Conservation (phyloP, 495 filamentous ascomycete genomes). For the Oidiodendron maius region DNA sequence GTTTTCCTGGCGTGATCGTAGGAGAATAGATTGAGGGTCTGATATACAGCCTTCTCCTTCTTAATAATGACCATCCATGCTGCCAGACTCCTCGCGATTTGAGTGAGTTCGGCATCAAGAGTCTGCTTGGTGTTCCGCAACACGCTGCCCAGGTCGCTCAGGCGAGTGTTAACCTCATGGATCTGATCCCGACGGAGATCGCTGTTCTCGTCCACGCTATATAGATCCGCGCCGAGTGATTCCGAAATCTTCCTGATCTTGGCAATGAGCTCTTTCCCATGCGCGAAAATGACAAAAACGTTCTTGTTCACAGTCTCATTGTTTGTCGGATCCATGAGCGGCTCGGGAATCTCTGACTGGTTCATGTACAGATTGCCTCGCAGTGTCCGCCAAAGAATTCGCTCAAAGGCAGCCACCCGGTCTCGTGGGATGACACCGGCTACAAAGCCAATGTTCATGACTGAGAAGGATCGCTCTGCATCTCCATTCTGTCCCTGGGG, state of each 20-base stretch:
- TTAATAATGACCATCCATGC: conserved; percentile 95
- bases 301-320: conserved; percentile 94
- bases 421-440: conserved; percentile 93
- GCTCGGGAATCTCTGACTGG: conserved; percentile 93
- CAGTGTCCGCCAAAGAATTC: conserved; percentile 93
- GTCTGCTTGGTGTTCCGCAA: conserved; percentile 94
- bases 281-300: conserved; percentile 98
- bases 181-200: conserved; percentile 91
- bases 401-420: conserved; percentile 89
- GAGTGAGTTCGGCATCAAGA: conserved; percentile 84
- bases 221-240: conserved; percentile 88
- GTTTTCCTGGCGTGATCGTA: conserved; percentile 95
- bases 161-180: conserved; percentile 88
- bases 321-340: conserved; percentile 85
- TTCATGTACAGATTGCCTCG: conserved; percentile 99
- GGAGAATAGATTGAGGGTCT: conserved; percentile 91
- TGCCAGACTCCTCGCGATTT: conserved; percentile 82
- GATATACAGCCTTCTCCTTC: conserved; percentile 98
- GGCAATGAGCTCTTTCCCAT: conserved; percentile 94
- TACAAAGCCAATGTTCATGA: conserved; percentile 99
- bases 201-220: conserved; percentile 95
- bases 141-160: conserved; percentile 85
- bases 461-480: conserved; percentile 79
- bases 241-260: conserved; percentile 99
- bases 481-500: conserved; percentile 59